Percentiles rank a stretch among this genome's conserved stretches.
Evolutionary conservation across 345 rosid species (phyloP).

Genomic region (Stellera chamaejasme): DNA sequence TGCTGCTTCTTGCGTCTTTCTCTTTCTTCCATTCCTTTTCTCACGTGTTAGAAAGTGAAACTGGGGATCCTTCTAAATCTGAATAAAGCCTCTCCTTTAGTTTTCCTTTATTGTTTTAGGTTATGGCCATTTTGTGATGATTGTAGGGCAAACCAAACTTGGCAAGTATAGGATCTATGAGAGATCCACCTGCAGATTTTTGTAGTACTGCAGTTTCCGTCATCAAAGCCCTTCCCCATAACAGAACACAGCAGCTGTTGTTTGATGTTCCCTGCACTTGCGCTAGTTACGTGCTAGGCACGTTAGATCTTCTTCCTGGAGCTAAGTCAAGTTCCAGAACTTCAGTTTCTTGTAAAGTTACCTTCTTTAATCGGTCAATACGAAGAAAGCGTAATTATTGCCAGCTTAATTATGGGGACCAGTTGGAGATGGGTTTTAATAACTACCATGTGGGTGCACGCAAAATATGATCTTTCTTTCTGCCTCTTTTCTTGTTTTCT

Average conservation of each 20-base stretch:
- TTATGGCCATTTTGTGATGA: too few species aligned
- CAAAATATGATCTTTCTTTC: not conserved
- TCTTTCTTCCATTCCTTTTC: constrained; percentile 12
- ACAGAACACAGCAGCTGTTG: too few species aligned
- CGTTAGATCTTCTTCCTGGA: not conserved
- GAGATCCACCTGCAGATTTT: too few species aligned
- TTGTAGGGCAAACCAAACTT: too few species aligned
- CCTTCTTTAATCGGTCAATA: not conserved
- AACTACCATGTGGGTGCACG: not conserved
- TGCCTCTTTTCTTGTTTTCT: constrained; percentile 1
- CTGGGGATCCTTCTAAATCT: too few species aligned
- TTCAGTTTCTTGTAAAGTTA: not conserved
- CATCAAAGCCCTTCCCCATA: too few species aligned
- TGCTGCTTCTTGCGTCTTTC: not conserved
- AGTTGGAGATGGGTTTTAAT: not conserved
- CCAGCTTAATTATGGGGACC: constrained; percentile 4
- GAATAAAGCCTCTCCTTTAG: too few species aligned
- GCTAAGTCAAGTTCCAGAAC: not conserved
- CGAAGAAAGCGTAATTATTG: not conserved
- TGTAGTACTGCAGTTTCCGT: too few species aligned
- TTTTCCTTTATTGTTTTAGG: too few species aligned
- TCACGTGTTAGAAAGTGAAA: constrained; percentile 12
- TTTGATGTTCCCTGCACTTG: not conserved
- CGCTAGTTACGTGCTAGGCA: not conserved
- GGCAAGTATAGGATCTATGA: too few species aligned